phyloP scores from a whole-genome alignment of 148 eudicot genomes.

The Vaccinium myrtillus region DNA sequence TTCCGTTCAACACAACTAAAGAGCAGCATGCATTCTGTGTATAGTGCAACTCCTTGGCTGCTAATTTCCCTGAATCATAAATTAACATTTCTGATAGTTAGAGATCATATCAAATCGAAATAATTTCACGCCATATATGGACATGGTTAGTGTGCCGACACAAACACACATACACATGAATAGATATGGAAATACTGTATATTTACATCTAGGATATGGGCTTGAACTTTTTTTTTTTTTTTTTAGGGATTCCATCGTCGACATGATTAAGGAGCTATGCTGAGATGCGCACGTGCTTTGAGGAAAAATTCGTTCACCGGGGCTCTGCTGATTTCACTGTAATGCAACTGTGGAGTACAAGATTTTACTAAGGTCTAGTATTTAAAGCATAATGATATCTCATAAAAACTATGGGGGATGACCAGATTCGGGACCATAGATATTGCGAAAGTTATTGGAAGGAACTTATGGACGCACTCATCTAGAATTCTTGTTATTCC shows the following conservation, averaged over 20 bases:
- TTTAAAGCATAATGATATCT: not conserved
- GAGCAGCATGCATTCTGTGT: not conserved
- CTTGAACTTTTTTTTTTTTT: no score
- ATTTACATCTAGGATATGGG: not conserved
- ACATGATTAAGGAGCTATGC: constrained; percentile 5
- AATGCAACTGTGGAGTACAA: not conserved
- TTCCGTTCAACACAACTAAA: not conserved
- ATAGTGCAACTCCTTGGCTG: not conserved
- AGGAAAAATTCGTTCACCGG: not conserved
- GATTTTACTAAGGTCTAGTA: not conserved
- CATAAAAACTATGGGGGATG: not conserved
- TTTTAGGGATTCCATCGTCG: not conserved
- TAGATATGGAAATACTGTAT: not conserved
- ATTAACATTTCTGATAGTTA: not conserved
- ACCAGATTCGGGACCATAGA: constrained; percentile 23
- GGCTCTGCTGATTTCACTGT: not conserved
- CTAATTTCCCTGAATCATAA: not conserved
- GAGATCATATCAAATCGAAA: not conserved
- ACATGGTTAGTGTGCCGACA: not conserved
- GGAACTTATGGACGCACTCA: constrained; percentile 20
- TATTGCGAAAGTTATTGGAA: constrained; percentile 20
- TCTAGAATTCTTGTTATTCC: constrained; percentile 1
- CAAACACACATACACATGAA: not conserved
- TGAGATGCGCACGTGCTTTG: not conserved
- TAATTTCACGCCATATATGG: not conserved